Evolutionary conservation across 768 basidiomycete genomes (phyloP).

Genomic region (Fomitopsis pulvina): DNA sequence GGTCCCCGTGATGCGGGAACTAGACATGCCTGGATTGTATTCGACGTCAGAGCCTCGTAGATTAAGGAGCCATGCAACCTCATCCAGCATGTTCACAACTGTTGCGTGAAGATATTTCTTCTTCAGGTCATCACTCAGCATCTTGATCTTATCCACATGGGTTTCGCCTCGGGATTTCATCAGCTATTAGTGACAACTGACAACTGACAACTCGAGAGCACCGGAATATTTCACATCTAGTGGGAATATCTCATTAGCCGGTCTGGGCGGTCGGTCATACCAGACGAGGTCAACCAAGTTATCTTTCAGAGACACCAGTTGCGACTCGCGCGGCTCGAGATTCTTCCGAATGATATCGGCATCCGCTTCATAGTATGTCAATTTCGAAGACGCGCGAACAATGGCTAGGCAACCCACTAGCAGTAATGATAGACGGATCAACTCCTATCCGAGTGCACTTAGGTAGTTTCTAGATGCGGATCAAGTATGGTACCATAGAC

Average conservation of each 20-base stretch:
- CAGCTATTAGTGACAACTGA: not conserved
- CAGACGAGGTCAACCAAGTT: conserved; percentile 84
- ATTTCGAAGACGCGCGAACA: not conserved
- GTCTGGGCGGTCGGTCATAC: conserved; percentile 63
- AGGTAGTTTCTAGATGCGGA: conserved; percentile 47
- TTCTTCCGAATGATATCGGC: conserved; percentile 54
- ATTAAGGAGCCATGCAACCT: conserved; percentile 93
- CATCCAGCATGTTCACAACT: conserved; percentile 86
- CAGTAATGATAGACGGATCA: conserved; percentile 71
- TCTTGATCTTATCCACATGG: conserved; percentile 58
- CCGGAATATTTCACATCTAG: conserved; percentile 75
- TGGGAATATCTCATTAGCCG: conserved; percentile 58
- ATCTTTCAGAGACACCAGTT: conserved; percentile 53
- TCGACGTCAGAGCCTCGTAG: conserved; percentile 88
- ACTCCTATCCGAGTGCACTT: conserved; percentile 67
- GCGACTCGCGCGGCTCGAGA: conserved; percentile 47
- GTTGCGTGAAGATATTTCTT: conserved; percentile 64
- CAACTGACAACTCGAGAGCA: conserved; percentile 4
- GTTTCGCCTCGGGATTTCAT: conserved; percentile 44
- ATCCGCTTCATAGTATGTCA: conserved; percentile 39
- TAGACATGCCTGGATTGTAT: conserved; percentile 61
- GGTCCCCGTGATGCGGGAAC: not conserved
- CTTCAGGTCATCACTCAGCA: conserved; percentile 55
- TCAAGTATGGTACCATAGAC: not conserved
- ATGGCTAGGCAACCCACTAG: conserved; percentile 33